Base-by-base conservation (phyloP, 768 basidiomycete genomes). In the Phaeotremella skinneri region DNA sequence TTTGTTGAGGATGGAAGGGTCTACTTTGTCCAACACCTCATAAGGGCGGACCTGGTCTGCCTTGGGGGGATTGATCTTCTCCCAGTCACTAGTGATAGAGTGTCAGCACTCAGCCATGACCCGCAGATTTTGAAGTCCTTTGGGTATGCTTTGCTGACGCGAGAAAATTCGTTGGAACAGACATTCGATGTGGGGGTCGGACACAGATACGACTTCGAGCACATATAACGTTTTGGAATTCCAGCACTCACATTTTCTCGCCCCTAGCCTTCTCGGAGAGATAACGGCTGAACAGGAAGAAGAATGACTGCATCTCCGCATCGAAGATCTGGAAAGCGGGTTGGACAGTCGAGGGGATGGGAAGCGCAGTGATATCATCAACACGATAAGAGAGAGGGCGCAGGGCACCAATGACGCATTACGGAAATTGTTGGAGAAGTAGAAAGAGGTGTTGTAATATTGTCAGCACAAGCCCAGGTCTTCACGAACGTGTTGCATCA, bases 271-370 rank as follows among this genome's bases (percentile, higher is more conserved):
- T 87, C 78, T 96, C 90, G 21, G 85, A 79, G 65, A 96, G 87
- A 80, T 91, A 96, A 66, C 92, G 88, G 75, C 89, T 93, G 83
- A 94, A 93, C 70, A 97, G 88, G 69, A 87, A 85, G 83, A 91
- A 92, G 83, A 96, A 97, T 59, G 87, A 86, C 78, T 91, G 87
- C 91, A 97, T 94, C 81, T 98, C 91, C 39, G 85, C 87, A 79
- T 91, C 88, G 80, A 97, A 96, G 11, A 86, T 85, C 89, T 91
- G 63, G 4, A 17, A n/a, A n/a, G n/a, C n/a, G n/a, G n/a, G n/a
- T 31, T 26, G 32, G 31, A 27, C 50, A 53, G 29, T 17, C 13
- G n/a, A 26, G 26, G 32, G n/a, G 16, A 45, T 45, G 7, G 43
- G 43, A 21, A 13, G 9, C 34, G 34, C 7, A 7, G 34, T 7